Conservation (phyloP, 2,329 filamentous ascomycete species). For the Talaromyces funiculosus region DNA sequence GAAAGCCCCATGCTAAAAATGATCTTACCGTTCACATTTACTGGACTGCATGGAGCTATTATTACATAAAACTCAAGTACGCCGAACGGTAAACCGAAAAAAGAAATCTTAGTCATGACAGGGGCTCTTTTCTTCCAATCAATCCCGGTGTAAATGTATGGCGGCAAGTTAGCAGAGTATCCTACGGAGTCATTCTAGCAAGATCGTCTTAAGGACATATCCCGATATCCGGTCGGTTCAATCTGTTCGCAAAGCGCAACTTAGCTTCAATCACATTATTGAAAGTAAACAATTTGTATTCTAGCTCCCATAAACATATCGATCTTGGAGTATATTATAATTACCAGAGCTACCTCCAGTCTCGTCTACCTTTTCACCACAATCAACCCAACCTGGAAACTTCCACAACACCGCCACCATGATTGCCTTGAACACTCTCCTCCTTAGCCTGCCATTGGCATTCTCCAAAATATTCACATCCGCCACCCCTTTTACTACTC, state of each 20-base stretch:
- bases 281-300: background rate
- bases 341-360: background rate
- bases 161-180: background rate
- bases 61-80: background rate
- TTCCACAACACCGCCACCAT: background rate
- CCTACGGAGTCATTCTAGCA: background rate
- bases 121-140: background rate
- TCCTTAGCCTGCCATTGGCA: background rate
- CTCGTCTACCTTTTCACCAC: background rate
- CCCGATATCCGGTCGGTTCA: background rate
- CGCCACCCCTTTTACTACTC: background rate
- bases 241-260: background rate
- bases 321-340: background rate
- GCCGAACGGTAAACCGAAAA: background rate
- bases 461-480: background rate
- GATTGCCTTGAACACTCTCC: background rate
- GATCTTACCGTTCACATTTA: background rate
- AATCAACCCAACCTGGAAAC: background rate
- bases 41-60: background rate
- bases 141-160: background rate
- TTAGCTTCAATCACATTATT: background rate
- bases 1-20: background rate
- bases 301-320: background rate
- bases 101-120: background rate
- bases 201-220: background rate